A percentile compares a stretch with the other conserved stretches of the same genome.
Evolutionary conservation across 108 stramenopile species (phyloP).

Genomic region (Nitzschia sp.): DNA sequence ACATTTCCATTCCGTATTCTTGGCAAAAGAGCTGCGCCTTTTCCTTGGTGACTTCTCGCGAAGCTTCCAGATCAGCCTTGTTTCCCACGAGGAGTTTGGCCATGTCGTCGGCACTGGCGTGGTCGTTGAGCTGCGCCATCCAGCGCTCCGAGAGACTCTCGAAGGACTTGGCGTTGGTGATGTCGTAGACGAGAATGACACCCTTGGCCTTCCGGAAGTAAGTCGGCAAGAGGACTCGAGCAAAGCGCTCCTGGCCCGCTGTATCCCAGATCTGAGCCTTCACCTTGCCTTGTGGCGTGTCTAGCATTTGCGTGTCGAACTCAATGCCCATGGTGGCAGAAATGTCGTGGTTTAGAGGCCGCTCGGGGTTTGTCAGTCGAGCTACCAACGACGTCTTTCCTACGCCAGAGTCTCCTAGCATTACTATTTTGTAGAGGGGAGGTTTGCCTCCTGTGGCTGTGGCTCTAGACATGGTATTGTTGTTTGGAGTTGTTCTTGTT

Average conservation of each 20-base stretch:
- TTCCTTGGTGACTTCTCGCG: constrained; percentile 71
- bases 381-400: constrained; percentile 89
- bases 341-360: constrained; percentile 86
- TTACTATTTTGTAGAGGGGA: constrained; percentile 91
- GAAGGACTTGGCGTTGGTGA: constrained; percentile 81
- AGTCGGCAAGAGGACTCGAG: constrained; percentile 83
- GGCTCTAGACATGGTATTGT: constrained; percentile 52
- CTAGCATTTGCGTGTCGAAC: constrained; percentile 92
- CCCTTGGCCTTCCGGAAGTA: constrained; percentile 93
- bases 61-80: constrained; percentile 78
- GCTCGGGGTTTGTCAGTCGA: constrained; percentile 81
- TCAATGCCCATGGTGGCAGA: constrained; percentile 94
- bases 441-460: constrained; percentile 82
- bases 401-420: constrained; percentile 91
- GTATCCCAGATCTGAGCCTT: constrained; percentile 96
- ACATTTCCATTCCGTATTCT: constrained; percentile 84
- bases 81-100: constrained; percentile 87
- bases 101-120: constrained; percentile 75
- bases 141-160: constrained; percentile 74
- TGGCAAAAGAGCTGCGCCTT: constrained; percentile 79
- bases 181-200: constrained; percentile 88
- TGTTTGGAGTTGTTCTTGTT: neutral
- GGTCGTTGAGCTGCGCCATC: constrained; percentile 88
- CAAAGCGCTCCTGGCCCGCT: constrained; percentile 91
- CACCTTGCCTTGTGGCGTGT: constrained; percentile 86